These are phyloP conservation scores for Pyrenopolyporus hunteri DNA, from an alignment of 495 filamentous ascomycete species.

Conservation along the genomic window DNA sequence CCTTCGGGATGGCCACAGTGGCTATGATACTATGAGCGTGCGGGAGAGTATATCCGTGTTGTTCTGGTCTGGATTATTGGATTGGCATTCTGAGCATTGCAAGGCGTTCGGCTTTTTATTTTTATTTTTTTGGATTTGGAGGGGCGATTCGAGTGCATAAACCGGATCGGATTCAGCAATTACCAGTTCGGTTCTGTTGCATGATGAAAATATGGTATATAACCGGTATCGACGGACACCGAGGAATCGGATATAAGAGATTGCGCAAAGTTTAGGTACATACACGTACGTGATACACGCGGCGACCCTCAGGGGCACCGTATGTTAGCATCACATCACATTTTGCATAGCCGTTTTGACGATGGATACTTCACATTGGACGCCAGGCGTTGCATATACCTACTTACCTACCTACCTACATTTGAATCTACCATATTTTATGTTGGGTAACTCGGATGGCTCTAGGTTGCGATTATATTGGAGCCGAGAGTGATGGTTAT, in stretches of 20 bases:
- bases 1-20: slow-evolving; percentile 17
- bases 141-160: too few relatives aligned
- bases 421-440: neutral
- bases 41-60: neutral
- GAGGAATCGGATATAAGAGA: too few relatives aligned
- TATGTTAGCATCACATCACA: neutral
- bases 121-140: neutral
- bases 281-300: too few relatives aligned
- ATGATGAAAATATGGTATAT: slow-evolving; percentile 18
- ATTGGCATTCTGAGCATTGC: slow-evolving; percentile 21
- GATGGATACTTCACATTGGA: slow-evolving; percentile 11
- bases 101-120: slow-evolving; percentile 19
- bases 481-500: too few relatives aligned
- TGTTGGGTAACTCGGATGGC: too few relatives aligned
- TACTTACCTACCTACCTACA: neutral
- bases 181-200: neutral
- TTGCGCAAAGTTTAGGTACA: too few relatives aligned
- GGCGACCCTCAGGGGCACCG: too few relatives aligned
- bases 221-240: slow-evolving; percentile 7
- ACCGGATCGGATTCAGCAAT: neutral
- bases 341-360: slow-evolving; percentile 8
- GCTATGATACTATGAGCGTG: slow-evolving; percentile 11
- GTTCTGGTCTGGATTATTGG: slow-evolving; percentile 12
- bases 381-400: neutral
- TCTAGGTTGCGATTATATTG: too few relatives aligned